phyloP scores from a whole-genome alignment of 2,329 filamentous ascomycete genomes.

The Grosmannia huntii region DNA sequence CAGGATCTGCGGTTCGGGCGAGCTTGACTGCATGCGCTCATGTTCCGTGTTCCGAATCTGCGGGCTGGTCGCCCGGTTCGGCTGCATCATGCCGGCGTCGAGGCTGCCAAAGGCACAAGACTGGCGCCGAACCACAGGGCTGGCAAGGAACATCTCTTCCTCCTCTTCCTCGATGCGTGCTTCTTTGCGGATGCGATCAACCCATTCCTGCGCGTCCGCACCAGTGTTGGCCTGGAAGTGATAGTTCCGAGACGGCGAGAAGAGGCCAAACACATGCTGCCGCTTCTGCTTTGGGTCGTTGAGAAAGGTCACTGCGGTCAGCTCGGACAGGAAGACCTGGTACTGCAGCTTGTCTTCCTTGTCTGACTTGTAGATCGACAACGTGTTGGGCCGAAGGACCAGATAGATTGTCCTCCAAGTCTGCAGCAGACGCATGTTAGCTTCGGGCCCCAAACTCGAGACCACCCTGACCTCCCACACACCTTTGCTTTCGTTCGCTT shows the following conservation, averaged over 20 bases:
- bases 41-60: slow-evolving; percentile 13
- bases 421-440: slow-evolving; percentile 26
- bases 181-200: slow-evolving; percentile 64
- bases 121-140: slow-evolving; percentile 42
- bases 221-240: slow-evolving; percentile 69
- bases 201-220: slow-evolving; percentile 75
- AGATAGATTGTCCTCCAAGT: slow-evolving; percentile 85
- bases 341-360: slow-evolving; percentile 82
- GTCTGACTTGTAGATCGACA: slow-evolving; percentile 87
- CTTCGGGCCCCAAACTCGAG: no score
- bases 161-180: slow-evolving; percentile 82
- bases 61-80: neutral
- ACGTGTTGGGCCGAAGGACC: slow-evolving; percentile 76
- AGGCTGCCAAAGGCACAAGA: slow-evolving; percentile 22
- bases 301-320: slow-evolving; percentile 80
- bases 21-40: slow-evolving; percentile 42
- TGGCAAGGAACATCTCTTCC: slow-evolving; percentile 65
- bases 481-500: slow-evolving; percentile 95
- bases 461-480: slow-evolving; percentile 9
- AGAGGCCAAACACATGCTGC: slow-evolving; percentile 81
- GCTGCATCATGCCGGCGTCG: neutral
- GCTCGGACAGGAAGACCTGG: slow-evolving; percentile 75
- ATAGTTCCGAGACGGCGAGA: slow-evolving; percentile 81
- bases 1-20: slow-evolving; percentile 43
- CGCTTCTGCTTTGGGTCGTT: slow-evolving; percentile 82